Conservation (phyloP, 805 yeast species). For the Lipomyces mesembrius region DNA sequence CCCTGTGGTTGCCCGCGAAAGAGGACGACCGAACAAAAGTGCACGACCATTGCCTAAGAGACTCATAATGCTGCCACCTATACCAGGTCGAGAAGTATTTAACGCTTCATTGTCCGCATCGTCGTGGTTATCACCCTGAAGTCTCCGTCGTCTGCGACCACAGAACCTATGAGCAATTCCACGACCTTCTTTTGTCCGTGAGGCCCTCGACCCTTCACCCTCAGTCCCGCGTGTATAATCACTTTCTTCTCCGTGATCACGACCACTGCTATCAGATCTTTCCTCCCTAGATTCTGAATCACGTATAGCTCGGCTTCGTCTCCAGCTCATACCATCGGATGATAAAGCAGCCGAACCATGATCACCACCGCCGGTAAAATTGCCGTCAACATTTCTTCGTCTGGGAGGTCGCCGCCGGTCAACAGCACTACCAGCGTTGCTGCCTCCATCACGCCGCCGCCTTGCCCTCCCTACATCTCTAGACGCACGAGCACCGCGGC, state of each 20-base stretch:
- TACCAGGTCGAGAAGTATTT: neutral
- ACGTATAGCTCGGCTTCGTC: neutral
- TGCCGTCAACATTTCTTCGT: neutral
- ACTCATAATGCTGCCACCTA: slow-evolving; percentile 12
- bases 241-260: neutral
- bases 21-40: slow-evolving; percentile 26
- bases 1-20: slow-evolving; percentile 32
- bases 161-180: neutral
- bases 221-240: neutral
- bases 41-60: slow-evolving; percentile 19
- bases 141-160: neutral
- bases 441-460: slow-evolving; percentile 13
- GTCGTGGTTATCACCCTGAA: neutral
- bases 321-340: neutral
- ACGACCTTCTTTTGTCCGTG: neutral
- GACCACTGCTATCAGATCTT: slow-evolving; percentile 4
- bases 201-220: neutral
- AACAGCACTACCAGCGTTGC: neutral
- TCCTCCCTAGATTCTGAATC: neutral
- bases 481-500: slow-evolving; percentile 33
- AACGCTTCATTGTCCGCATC: neutral
- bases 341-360: neutral
- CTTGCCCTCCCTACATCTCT: slow-evolving; percentile 14
- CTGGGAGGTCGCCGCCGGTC: slow-evolving; percentile 8
- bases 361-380: neutral